Base-by-base conservation (phyloP, 257 asterid species). In the Gentiana macrophylla region DNA sequence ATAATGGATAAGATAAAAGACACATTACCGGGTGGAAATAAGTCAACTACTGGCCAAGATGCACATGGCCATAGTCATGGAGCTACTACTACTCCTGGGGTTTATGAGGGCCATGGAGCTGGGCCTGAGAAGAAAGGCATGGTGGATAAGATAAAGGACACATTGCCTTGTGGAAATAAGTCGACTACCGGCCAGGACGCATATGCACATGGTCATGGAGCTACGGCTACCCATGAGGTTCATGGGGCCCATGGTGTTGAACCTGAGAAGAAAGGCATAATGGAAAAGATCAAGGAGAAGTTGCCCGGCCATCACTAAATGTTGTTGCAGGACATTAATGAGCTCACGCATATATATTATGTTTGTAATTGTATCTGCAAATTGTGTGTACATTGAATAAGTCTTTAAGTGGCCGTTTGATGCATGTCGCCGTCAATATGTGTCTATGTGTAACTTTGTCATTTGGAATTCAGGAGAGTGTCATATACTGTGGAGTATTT, bases 281-380 rank as follows among this genome's bases (percentile, higher is more conserved):
- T 83, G 82, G 94, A 79, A 0, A 86, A 81, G 69, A 85, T 89
- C 41, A 89, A 83, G 84, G 97, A 89, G 34, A 89, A 85, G 77
- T 57, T 89, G 12, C 94, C 95, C 0, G 91, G 80, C 58, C 52
- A 54, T 50, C 62, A 64, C 33, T 67, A 57, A 61, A 35, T 4
- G 44, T 38, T 38, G 44, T 38, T 5, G 44, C 44, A 3, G 44
- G 4, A 7, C 4, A 38, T 15, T 15, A 38, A 38, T 38, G 44
- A 7, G 7, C 8, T 38, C 44, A 5, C 44, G 8, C 8, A 8
- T 8, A 0, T 38, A 8, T 38, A 38, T 38, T 8, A 38, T 38
- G 44, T 1, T 4, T 38, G 44, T 4, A 38, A 4, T 5, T 38
- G 2, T 38, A 38, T 5, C 0, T 4, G 8, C 44, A 38, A 38